Evolutionary conservation across 208 protist species (phyloP), one percentile per base, ranked within the genome.

Genomic region (Trichomonas vaginalis): DNA sequence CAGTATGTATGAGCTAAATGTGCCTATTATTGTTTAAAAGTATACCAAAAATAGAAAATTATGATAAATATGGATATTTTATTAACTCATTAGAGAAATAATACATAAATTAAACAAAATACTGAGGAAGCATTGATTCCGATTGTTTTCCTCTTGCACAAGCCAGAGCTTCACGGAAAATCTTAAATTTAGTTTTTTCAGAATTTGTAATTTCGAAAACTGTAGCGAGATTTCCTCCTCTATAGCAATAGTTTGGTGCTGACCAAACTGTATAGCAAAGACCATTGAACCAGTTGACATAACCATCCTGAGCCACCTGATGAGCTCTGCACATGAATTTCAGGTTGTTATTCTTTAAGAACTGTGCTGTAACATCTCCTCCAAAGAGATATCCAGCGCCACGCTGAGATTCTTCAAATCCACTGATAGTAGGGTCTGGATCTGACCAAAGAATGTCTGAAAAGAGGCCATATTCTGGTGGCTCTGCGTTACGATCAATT

Each of bases 181-280:
- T 86, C 17, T 86, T 86, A 23, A 86, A 86, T 42, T 42, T 86
- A 27, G 79, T 42, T 86, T 86, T 86, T 4, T 37, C 23, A 21
- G 37, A 42, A 17, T 37, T 45, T 45, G 79, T 27, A 27, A 86
- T 86, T 56, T 99, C 98, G 45, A 99, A 97, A 95, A 99, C 99
- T 0, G 98, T 98, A 0, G 99, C 99, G 4, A 99, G 98, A 97
- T 99, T 99, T 61, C 98, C 98, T 97, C 98, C 99, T 62, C 98
- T 97, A 97, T 99, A 99, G 97, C 98, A 99, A 97, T 99, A 99
- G 96, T 99, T 99, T 40, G 98, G 98, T 62, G 98, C 98, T 32
- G 98, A 99, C 98, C 98, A 99, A 40, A 99, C 98, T 0, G 98
- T 99, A 82, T 98, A 98, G 14, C 98, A 97, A 4, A 97, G 98